These are phyloP conservation scores for Selaginella moellendorffii DNA, from an alignment of 75 land plant genomes.

Conservation along the genomic window DNA sequence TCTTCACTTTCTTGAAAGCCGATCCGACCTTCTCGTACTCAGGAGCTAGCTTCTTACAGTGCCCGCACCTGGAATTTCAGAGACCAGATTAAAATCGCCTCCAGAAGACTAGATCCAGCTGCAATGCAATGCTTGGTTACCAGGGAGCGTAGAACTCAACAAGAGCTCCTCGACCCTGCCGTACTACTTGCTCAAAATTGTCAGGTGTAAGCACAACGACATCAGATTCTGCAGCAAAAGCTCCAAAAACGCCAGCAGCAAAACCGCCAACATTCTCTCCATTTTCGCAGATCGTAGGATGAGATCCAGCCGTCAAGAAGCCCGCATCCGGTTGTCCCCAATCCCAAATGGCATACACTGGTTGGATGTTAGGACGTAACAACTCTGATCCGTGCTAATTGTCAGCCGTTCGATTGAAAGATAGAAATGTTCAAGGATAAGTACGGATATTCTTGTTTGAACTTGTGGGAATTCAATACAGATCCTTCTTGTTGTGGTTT, in stretches of 20 bases:
- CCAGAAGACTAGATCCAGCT: background rate
- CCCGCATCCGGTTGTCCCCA: too few relatives aligned
- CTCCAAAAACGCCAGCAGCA: background rate
- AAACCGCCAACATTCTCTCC: conserved; percentile 2
- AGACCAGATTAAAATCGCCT: too few relatives aligned
- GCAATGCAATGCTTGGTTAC: conserved; percentile 18
- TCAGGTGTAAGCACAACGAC: conserved; percentile 59
- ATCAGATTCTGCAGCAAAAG: conserved; percentile 33
- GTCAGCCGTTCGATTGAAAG: too few relatives aligned
- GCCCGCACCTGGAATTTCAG: conserved; percentile 93
- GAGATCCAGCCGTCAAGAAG: background rate
- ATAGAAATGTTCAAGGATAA: too few relatives aligned
- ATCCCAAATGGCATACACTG: too few relatives aligned
- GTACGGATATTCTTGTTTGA: too few relatives aligned
- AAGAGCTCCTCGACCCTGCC: conserved; percentile 64
- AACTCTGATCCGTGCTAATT: too few relatives aligned
- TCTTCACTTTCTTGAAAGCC: conserved; percentile 71
- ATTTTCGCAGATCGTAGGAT: background rate
- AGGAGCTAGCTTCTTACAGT: conserved; percentile 94
- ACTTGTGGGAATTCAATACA: too few relatives aligned
- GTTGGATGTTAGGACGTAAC: too few relatives aligned
- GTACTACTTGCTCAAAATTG: conserved; percentile 71
- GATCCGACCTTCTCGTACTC: conserved; percentile 89
- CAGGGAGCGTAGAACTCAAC: conserved; percentile 98
- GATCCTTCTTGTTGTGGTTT: too few relatives aligned